Evolutionary conservation across 2,329 filamentous ascomycete genomes (phyloP).

Genomic region (Tolypocladium album): DNA sequence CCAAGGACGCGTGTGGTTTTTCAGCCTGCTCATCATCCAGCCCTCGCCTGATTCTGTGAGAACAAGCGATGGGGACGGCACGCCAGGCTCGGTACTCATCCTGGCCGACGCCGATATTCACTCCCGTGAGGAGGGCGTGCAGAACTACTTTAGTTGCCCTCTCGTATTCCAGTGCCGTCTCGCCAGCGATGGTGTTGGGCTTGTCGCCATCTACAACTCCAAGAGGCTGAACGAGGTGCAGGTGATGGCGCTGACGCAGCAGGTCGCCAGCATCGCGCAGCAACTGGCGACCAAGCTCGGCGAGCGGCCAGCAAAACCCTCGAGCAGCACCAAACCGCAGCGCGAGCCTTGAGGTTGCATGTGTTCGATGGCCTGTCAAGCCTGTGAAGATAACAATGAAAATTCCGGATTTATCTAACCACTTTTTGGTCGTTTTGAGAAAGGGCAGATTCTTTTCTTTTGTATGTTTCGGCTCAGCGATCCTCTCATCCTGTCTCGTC

Average conservation of each 20-base stretch:
- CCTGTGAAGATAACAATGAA: neutral
- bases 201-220: neutral
- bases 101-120: neutral
- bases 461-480: too few relatives aligned
- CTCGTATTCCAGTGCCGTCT: neutral
- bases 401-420: too few relatives aligned
- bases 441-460: too few relatives aligned
- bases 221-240: neutral
- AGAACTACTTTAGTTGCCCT: neutral
- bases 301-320: neutral
- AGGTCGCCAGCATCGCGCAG: neutral
- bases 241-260: neutral
- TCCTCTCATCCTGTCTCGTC: too few relatives aligned
- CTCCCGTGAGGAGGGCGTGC: neutral
- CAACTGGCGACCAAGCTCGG: neutral
- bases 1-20: conserved; percentile 12
- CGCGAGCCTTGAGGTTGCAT: neutral
- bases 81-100: neutral
- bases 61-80: neutral
- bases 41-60: conserved; percentile 1
- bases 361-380: too few relatives aligned
- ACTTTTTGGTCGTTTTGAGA: too few relatives aligned
- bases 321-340: neutral
- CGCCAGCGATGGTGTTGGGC: neutral
- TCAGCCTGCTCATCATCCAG: conserved; percentile 16